phyloP scores from a whole-genome alignment of 306 rosid species.

The Echinosophora koreensis region DNA sequence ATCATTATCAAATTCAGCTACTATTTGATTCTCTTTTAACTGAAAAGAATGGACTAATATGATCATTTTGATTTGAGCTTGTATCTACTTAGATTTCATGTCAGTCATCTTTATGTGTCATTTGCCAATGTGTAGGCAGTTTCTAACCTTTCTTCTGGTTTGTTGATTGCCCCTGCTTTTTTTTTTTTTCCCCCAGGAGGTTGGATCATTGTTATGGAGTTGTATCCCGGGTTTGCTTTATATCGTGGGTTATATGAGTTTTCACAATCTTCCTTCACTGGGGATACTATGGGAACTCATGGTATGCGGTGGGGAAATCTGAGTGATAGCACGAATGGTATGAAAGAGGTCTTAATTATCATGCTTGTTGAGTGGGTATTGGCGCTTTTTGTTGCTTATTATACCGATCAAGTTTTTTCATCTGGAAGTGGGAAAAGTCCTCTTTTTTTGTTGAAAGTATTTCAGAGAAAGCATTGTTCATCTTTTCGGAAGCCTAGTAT shows the following conservation, averaged over 20 bases:
- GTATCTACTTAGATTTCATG: neutral
- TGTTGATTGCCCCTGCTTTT: constrained; percentile 34
- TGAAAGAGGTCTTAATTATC: constrained; percentile 71
- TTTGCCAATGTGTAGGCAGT: constrained; percentile 14
- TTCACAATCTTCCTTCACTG: constrained; percentile 61
- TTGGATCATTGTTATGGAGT: constrained; percentile 76
- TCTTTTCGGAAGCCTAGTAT: constrained; percentile 66
- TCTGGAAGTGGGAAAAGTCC: constrained; percentile 75
- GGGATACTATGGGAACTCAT: constrained; percentile 60
- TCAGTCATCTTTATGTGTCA: constrained; percentile 26
- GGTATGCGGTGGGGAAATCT: constrained; percentile 88
- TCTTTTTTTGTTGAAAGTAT: constrained; percentile 60
- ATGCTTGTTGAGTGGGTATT: constrained; percentile 78
- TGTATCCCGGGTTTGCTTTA: constrained; percentile 83
- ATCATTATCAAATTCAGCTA: constrained; percentile 5
- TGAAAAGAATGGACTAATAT: constrained; percentile 18
- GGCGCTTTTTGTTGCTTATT: constrained; percentile 68
- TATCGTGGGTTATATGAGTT: constrained; percentile 86
- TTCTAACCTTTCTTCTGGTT: constrained; percentile 31
- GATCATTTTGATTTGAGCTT: constrained; percentile 20
- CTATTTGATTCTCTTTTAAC: constrained; percentile 15
- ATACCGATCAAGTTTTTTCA: constrained; percentile 68
- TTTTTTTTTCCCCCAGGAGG: constrained; percentile 54
- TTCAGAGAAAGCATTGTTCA: constrained; percentile 57
- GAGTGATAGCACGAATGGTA: constrained; percentile 68